Evolutionary conservation across 345 rosid genomes (phyloP).

Genomic region (Eutrema japonicum): DNA sequence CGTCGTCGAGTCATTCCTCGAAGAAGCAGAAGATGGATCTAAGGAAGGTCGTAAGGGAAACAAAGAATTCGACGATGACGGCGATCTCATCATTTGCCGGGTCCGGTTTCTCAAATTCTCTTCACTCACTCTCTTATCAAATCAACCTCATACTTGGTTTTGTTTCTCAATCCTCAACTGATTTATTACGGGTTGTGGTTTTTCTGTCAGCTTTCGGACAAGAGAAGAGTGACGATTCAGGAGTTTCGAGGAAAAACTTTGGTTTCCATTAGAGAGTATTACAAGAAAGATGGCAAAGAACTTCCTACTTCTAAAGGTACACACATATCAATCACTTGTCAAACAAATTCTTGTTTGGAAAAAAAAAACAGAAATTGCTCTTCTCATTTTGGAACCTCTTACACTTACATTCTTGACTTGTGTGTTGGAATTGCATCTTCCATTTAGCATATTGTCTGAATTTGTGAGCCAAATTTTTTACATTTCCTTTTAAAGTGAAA

Average conservation of each 20-base stretch:
- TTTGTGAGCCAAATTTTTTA: background rate
- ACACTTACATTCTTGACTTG: background rate
- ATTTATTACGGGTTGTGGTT: background rate
- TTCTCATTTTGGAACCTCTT: background rate
- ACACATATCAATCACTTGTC: background rate
- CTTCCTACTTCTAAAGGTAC: slow-evolving; percentile 89
- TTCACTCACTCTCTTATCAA: background rate
- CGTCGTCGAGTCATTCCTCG: slow-evolving; percentile 71
- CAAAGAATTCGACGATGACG: slow-evolving; percentile 73
- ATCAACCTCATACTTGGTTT: background rate
- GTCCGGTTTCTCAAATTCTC: slow-evolving; percentile 41
- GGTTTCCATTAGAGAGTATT: slow-evolving; percentile 89
- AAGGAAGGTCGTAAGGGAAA: slow-evolving; percentile 32
- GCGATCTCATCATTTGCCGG: slow-evolving; percentile 79
- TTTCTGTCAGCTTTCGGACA: slow-evolving; percentile 57
- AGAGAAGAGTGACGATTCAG: slow-evolving; percentile 85
- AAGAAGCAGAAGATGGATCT: slow-evolving; percentile 39
- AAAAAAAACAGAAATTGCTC: background rate
- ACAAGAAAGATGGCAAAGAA: slow-evolving; percentile 80
- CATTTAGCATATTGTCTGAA: background rate
- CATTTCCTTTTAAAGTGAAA: background rate
- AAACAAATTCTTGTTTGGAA: no score
- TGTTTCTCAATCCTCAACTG: background rate
- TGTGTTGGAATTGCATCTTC: background rate
- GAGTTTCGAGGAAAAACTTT: slow-evolving; percentile 76